Evolutionary conservation across 2,329 filamentous ascomycete genomes (phyloP).

Genomic region (Aspergillus sp.): DNA sequence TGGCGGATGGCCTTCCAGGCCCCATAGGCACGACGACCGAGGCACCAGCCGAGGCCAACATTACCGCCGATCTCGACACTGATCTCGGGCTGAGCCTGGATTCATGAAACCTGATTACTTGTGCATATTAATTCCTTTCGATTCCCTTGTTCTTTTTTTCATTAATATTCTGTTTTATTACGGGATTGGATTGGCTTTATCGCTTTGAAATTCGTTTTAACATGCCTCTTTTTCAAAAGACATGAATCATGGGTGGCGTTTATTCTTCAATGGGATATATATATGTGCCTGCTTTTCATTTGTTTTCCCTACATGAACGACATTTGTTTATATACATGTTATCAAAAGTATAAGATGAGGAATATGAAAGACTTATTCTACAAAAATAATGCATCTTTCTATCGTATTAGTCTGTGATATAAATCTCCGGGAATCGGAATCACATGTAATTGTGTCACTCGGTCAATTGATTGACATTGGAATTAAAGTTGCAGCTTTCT

Average conservation of each 20-base stretch:
- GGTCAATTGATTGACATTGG: not conserved
- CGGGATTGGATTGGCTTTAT: not conserved
- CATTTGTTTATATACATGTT: conserved; percentile 2
- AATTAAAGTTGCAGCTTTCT: too few species aligned
- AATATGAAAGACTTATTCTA: conserved; percentile 3
- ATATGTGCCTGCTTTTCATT: not conserved
- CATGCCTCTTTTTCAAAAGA: not conserved
- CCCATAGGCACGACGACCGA: conserved; percentile 1
- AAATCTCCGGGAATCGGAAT: not conserved
- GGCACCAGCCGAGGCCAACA: conserved; percentile 6
- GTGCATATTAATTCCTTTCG: not conserved
- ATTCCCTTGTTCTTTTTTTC: not conserved
- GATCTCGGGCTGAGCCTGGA: conserved; percentile 15
- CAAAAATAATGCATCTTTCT: too few species aligned
- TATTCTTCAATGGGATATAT: not conserved
- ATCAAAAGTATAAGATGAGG: conserved; percentile 6
- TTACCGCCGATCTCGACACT: conserved; percentile 12
- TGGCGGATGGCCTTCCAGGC: conserved; percentile 1
- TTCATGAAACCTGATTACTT: not conserved
- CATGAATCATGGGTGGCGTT: not conserved
- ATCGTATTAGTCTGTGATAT: too few species aligned
- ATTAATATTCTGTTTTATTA: not conserved
- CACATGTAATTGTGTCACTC: not conserved
- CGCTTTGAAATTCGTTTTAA: not conserved
- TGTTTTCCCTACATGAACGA: conserved; percentile 1